Conservation (phyloP, 257 asterid species). For the Forsythia viridissima region DNA sequence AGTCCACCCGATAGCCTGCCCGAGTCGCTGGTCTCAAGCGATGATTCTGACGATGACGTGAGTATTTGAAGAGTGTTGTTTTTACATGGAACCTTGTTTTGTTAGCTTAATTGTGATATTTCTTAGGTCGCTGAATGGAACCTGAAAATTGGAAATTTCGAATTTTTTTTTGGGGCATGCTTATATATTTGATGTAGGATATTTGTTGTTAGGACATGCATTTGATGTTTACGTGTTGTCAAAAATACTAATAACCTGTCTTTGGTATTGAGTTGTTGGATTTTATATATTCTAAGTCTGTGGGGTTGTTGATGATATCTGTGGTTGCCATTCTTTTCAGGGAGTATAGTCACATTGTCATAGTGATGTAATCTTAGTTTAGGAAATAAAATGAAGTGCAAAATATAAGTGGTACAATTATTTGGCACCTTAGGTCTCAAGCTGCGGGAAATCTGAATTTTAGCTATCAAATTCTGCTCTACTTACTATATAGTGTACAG, state of each 20-base stretch:
- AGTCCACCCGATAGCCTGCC: slow-evolving; percentile 39
- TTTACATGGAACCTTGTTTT: neutral
- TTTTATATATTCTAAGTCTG: neutral
- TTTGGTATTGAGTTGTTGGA: neutral
- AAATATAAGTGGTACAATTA: neutral
- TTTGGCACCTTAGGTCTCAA: neutral
- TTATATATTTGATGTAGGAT: slow-evolving; percentile 12
- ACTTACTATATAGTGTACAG: neutral
- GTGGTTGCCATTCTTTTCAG: neutral
- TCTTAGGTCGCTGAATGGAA: slow-evolving; percentile 2
- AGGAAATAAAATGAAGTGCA: neutral
- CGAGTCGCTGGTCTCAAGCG: slow-evolving; percentile 61
- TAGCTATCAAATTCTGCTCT: neutral
- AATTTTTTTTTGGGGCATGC: slow-evolving; percentile 17
- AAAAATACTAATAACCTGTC: neutral
- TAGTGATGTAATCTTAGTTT: neutral
- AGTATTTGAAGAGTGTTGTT: slow-evolving; percentile 36
- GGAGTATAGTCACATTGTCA: neutral
- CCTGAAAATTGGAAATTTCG: neutral
- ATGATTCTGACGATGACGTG: slow-evolving; percentile 78
- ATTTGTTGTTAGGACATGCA: slow-evolving; percentile 10
- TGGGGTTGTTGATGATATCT: neutral
- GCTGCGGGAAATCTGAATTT: neutral
- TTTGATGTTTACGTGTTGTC: slow-evolving; percentile 1
- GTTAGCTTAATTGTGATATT: slow-evolving; percentile 1